Conservation (phyloP, 2,329 filamentous ascomycete species). For the Aspergillus fumigatus region DNA sequence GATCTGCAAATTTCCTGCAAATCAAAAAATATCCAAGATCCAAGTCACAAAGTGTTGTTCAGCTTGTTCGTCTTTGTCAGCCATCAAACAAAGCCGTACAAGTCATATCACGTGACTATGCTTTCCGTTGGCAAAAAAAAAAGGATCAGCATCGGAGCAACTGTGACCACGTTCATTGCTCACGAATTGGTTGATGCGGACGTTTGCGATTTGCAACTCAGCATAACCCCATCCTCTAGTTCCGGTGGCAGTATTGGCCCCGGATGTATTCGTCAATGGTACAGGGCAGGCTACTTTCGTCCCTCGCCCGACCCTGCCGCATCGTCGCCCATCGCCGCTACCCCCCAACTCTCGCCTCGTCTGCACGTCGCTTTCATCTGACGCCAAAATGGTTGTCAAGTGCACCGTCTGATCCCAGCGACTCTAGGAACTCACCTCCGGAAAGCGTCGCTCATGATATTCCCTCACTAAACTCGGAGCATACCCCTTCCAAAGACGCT, state of each 20-base stretch:
- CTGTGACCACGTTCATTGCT: not conserved
- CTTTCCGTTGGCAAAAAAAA: not conserved
- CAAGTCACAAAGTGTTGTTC: not conserved
- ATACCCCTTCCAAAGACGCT: constrained; percentile 11
- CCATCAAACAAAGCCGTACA: not conserved
- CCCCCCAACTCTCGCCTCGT: constrained; percentile 20
- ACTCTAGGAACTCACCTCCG: constrained; percentile 15
- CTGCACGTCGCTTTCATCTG: constrained; percentile 30
- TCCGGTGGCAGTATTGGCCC: constrained; percentile 24
- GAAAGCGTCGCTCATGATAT: constrained; percentile 19
- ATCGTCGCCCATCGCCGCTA: constrained; percentile 35
- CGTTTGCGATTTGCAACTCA: constrained; percentile 12
- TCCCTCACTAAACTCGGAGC: constrained; percentile 15
- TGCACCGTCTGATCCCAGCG: constrained; percentile 26
- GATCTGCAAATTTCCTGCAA: not conserved
- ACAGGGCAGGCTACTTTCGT: constrained; percentile 31
- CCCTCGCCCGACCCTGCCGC: constrained; percentile 33
- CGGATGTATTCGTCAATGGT: constrained; percentile 39
- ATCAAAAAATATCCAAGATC: not conserved
- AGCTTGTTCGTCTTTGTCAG: not conserved
- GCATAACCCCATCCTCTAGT: constrained; percentile 12
- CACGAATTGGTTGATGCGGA: constrained; percentile 12
- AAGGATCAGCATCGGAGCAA: not conserved
- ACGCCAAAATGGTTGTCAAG: constrained; percentile 27
- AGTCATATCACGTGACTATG: not conserved